Conservation (phyloP, 1,284 basidiomycete genomes). For the Ganoderma lingzhi region DNA sequence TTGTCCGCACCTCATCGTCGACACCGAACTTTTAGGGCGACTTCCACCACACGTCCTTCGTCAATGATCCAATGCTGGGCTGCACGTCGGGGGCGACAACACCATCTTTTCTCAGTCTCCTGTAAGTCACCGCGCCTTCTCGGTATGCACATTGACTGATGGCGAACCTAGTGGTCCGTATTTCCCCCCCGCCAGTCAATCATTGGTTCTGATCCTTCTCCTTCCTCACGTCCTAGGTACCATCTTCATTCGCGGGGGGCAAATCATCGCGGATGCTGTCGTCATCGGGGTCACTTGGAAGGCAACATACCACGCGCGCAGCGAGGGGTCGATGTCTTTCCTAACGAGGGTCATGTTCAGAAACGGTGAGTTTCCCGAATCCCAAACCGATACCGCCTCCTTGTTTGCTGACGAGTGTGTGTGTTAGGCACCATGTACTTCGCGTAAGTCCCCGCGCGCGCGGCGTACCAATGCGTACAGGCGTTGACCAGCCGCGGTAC, state of each 20-base stretch:
- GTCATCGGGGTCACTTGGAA: neutral
- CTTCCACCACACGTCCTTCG: slow-evolving; percentile 3
- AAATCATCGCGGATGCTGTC: neutral
- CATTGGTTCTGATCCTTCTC: neutral
- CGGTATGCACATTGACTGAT: neutral
- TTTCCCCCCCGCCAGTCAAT: neutral
- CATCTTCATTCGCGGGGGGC: neutral
- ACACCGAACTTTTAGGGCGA: neutral
- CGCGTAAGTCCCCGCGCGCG: neutral
- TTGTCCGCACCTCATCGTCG: neutral
- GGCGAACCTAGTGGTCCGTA: neutral
- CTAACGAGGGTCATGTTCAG: neutral
- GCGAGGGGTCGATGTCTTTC: neutral
- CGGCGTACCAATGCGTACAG: neutral
- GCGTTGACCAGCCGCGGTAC: neutral
- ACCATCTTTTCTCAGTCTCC: neutral
- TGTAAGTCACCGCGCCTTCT: neutral
- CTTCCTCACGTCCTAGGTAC: neutral
- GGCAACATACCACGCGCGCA: neutral
- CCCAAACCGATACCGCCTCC: neutral
- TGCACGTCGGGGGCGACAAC: neutral
- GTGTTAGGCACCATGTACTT: neutral
- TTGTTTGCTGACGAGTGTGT: neutral
- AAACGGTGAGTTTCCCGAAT: neutral
- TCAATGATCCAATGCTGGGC: neutral